phyloP scores from a whole-genome alignment of 106 monocot species.

The Amphibolis antarctica region DNA sequence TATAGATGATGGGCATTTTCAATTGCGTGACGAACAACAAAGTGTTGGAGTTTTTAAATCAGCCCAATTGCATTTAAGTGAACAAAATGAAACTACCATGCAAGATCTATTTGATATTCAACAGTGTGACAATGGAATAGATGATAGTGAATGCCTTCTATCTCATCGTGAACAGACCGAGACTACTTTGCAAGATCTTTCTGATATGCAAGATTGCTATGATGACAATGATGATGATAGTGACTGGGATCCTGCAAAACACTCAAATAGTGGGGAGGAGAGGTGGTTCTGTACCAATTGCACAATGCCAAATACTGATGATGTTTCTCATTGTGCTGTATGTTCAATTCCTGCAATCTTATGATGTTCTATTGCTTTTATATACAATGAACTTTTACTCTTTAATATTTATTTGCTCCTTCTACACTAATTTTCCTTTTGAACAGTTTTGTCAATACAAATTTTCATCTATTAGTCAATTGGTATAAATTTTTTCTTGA shows the following conservation, averaged over 20 bases:
- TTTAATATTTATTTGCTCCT: neutral
- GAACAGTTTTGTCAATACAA: neutral
- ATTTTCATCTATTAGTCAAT: no score
- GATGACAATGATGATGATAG: slow-evolving; percentile 54
- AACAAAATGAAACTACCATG: slow-evolving; percentile 25
- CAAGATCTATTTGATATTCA: slow-evolving; percentile 29
- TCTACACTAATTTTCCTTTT: neutral
- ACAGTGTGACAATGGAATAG: slow-evolving; percentile 26
- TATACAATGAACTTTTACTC: neutral
- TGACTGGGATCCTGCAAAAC: slow-evolving; percentile 70
- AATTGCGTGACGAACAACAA: no score
- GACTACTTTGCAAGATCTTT: slow-evolving; percentile 39
- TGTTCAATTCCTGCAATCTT: neutral
- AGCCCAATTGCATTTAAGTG: neutral
- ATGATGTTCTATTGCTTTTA: no score
- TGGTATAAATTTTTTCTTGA: no score
- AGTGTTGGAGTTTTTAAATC: neutral
- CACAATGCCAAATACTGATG: slow-evolving; percentile 65
- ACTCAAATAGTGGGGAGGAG: slow-evolving; percentile 18
- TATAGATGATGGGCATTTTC: neutral
- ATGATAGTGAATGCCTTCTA: slow-evolving; percentile 90
- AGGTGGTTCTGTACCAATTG: slow-evolving; percentile 87
- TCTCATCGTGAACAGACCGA: slow-evolving; percentile 9
- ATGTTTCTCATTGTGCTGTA: slow-evolving; percentile 50
- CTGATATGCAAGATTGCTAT: neutral